phyloP scores from a whole-genome alignment of 768 basidiomycete genomes.

The Ephemerocybe angulata region DNA sequence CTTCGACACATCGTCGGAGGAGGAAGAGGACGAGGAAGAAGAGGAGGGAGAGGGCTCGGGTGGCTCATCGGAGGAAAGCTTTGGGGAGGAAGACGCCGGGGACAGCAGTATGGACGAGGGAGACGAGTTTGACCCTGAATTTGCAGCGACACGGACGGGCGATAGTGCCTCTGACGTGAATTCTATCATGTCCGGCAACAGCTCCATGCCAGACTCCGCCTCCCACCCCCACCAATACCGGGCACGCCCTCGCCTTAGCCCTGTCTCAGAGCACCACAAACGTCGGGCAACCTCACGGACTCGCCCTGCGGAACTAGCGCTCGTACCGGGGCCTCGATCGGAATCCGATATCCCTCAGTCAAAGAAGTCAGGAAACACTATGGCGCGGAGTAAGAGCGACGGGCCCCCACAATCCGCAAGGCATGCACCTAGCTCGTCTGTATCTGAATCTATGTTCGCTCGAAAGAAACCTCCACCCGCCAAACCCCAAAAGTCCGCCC shows the following conservation, averaged over 20 bases:
- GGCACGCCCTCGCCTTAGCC: slow-evolving; percentile 51
- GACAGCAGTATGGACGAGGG: slow-evolving; percentile 54
- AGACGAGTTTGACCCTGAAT: slow-evolving; percentile 80
- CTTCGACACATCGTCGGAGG: slow-evolving; percentile 54
- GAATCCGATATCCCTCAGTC: background rate
- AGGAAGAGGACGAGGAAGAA: slow-evolving; percentile 38
- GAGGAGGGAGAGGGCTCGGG: slow-evolving; percentile 5
- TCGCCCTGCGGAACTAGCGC: slow-evolving; percentile 31
- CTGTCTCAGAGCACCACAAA: slow-evolving; percentile 51
- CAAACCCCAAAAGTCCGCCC: slow-evolving; percentile 52
- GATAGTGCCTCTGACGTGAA: slow-evolving; percentile 62
- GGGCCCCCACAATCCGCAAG: background rate
- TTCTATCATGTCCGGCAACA: slow-evolving; percentile 54
- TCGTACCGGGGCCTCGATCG: slow-evolving; percentile 11
- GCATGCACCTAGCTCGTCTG: slow-evolving; percentile 2
- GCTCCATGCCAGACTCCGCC: slow-evolving; percentile 56
- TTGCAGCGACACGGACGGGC: slow-evolving; percentile 58
- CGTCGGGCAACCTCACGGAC: slow-evolving; percentile 15
- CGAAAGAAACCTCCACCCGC: slow-evolving; percentile 46
- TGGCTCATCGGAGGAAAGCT: slow-evolving; percentile 43
- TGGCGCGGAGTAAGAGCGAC: slow-evolving; percentile 8
- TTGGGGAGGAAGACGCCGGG: slow-evolving; percentile 45
- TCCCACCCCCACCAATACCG: slow-evolving; percentile 41
- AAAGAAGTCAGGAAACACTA: background rate
- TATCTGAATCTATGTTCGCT: slow-evolving; percentile 37